Evolutionary conservation across 106 monocot species (phyloP).

Genomic region (Allium fistulosum): DNA sequence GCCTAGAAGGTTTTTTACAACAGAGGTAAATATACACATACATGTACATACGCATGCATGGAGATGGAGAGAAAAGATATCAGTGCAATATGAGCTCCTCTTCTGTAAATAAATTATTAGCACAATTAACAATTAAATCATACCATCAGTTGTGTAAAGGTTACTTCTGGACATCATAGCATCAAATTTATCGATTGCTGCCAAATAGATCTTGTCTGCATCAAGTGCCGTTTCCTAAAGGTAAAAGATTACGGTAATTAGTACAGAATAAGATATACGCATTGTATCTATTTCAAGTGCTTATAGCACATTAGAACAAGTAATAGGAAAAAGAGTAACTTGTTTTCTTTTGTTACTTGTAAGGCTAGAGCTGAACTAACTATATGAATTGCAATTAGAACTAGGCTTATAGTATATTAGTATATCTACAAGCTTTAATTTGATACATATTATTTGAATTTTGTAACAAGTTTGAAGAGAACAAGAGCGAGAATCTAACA

Average conservation of each 20-base stretch:
- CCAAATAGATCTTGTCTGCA: constrained; percentile 91
- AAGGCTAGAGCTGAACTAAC: no score
- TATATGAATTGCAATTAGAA: no score
- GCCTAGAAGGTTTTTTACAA: no score
- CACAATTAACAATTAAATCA: neutral
- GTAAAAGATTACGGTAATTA: neutral
- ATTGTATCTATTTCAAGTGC: neutral
- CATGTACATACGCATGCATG: neutral
- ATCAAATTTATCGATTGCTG: constrained; percentile 96
- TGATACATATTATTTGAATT: no score
- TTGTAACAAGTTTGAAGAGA: no score
- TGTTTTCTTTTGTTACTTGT: no score
- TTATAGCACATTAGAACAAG: neutral
- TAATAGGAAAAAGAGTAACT: no score
- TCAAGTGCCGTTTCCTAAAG: constrained; percentile 49
- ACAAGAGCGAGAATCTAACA: no score
- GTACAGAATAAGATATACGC: neutral
- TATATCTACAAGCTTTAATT: no score
- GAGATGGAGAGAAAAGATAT: neutral
- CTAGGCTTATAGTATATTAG: no score
- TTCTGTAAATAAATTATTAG: neutral
- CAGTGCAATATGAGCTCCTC: neutral
- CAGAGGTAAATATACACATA: no score
- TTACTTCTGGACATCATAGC: constrained; percentile 67
- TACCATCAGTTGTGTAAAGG: constrained; percentile 65